Evolutionary conservation across 768 basidiomycete genomes (phyloP), one percentile per base, ranked within the genome.

Genomic region (Calocybe indica): DNA sequence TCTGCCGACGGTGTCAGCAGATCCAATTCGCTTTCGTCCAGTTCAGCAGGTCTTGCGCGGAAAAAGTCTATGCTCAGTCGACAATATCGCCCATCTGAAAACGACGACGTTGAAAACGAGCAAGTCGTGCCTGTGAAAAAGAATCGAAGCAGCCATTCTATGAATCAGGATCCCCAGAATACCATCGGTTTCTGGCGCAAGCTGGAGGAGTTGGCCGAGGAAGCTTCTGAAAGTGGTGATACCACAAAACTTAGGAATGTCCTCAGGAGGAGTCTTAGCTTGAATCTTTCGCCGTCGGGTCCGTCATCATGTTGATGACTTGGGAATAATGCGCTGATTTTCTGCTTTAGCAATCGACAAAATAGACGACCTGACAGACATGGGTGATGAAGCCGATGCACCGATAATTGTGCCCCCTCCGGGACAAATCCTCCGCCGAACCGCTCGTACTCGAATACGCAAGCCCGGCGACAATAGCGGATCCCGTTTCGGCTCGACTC

Each of bases 161-260:
- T 72, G 32, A 78, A 83, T 59, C 71, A 76, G 37, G 84, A 83
- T 0, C 92, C 92, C 15, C 88, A 94, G 62, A 77, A 98, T 44
- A 95, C 93, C 9, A 88, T 98, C 63, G 82, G 72, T 58, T 96
- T 98, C 65, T 71, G 98, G n/a, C 94, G 98, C 65, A 86, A 83
- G 63, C 72, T 99, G 49, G 96, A 99, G 65, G 81, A 88, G 61
- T 70, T 98, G 31, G 93, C 93, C 35, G 91, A 94, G 67, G 91
- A 95, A 62, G 91, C 90, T 0, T 85, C 84, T 32, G 74, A 72
- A 57, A 90, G 79, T 58, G 85, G 86, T 58, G 93, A 93, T 69
- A 85, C 90, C 13, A 79, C 83, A 40, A 82, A 76, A 62, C 79
- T 93, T 59, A 78, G 86, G 61, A 89, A 73, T 46, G 79, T 88